These are phyloP conservation scores for Spergularia azorica DNA, from an alignment of 179 eudicot species.

Conservation along the genomic window DNA sequence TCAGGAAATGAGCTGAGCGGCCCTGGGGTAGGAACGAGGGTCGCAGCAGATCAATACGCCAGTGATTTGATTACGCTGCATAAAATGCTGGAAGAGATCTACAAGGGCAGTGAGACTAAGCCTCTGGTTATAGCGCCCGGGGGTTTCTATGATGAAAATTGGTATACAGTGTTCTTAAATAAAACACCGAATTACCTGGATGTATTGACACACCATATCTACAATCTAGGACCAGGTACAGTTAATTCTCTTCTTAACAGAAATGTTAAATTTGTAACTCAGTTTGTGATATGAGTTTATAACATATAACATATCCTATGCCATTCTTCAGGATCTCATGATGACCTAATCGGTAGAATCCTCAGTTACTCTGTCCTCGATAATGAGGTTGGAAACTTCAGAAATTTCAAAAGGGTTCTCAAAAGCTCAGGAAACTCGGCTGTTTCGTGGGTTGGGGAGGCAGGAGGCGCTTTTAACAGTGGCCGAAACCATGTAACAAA, in stretches of 20 bases:
- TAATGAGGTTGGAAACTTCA: conserved; percentile 56
- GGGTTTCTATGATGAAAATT: conserved; percentile 67
- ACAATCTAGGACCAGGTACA: conserved; percentile 92
- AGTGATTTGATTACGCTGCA: conserved; percentile 48
- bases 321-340: conserved; percentile 62
- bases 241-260: not conserved
- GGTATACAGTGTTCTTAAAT: conserved; percentile 62
- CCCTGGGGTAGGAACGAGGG: conserved; percentile 67
- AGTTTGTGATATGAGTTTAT: not conserved
- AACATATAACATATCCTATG: no score
- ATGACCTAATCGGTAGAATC: conserved; percentile 75
- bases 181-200: conserved; percentile 46
- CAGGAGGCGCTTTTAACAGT: conserved; percentile 95
- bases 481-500: conserved; percentile 77
- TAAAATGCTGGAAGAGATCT: conserved; percentile 47
- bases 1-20: conserved; percentile 91
- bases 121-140: conserved; percentile 79
- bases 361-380: conserved; percentile 68
- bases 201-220: conserved; percentile 82
- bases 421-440: conserved; percentile 50
- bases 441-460: conserved; percentile 88
- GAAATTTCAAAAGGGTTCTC: conserved; percentile 44
- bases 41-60: conserved; percentile 70
- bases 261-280: not conserved
- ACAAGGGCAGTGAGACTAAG: conserved; percentile 37